Percentiles rank a stretch among this genome's conserved stretches.
These are phyloP conservation scores for Starmerella potacharoeniae DNA, from an alignment of 805 yeast species.

Conservation along the genomic window DNA sequence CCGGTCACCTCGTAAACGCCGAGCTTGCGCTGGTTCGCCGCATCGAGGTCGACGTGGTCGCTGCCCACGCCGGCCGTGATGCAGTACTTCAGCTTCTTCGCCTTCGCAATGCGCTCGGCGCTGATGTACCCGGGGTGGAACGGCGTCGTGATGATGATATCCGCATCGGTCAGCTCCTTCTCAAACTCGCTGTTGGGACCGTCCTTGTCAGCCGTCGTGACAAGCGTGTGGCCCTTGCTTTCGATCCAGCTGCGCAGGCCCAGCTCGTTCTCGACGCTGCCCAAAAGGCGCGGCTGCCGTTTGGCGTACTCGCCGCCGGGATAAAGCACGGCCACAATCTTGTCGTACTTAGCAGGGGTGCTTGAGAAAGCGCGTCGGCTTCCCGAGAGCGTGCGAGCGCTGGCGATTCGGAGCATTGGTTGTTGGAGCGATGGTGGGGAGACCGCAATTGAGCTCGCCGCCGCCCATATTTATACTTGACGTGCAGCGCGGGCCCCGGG, in stretches of 20 bases:
- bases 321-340: conserved; percentile 13
- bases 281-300: conserved; percentile 34
- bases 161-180: conserved; percentile 57
- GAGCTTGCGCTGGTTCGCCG: conserved; percentile 51
- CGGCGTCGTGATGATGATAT: conserved; percentile 68
- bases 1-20: conserved; percentile 75
- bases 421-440: background rate
- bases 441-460: background rate
- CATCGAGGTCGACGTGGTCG: conserved; percentile 64
- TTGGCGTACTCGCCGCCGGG: conserved; percentile 14
- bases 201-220: conserved; percentile 60
- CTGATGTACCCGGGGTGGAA: conserved; percentile 73
- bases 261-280: conserved; percentile 63
- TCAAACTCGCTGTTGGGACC: conserved; percentile 49
- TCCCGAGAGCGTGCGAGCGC: background rate
- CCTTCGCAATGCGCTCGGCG: conserved; percentile 52
- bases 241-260: conserved; percentile 59
- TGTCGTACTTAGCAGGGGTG: conserved; percentile 4
- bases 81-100: conserved; percentile 57
- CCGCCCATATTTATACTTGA: background rate
- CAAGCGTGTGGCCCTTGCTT: conserved; percentile 52
- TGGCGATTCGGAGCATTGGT: conserved; percentile 3
- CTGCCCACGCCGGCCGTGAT: conserved; percentile 81
- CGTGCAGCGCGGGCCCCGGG: background rate
- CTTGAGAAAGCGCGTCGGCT: conserved; percentile 6